Evolutionary conservation across 768 basidiomycete species (phyloP).

Genomic region (Boletus speciosus): DNA sequence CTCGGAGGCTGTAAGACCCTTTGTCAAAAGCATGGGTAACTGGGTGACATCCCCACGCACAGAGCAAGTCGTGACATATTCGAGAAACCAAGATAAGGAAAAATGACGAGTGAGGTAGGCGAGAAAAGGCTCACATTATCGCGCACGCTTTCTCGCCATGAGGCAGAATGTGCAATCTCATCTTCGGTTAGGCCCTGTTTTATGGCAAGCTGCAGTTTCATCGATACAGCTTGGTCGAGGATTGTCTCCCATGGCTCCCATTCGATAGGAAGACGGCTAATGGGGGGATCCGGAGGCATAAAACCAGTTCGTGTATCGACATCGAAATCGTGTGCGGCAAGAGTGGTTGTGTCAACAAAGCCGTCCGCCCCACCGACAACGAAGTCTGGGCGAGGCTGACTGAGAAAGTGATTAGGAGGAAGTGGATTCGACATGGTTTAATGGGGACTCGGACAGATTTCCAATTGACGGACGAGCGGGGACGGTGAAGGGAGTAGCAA

Average conservation of each 20-base stretch:
- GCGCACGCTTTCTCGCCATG: constrained; percentile 53
- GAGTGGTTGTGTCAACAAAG: constrained; percentile 52
- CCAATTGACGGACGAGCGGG: no score
- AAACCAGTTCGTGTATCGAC: constrained; percentile 90
- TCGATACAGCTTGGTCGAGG: constrained; percentile 47
- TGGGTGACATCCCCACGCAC: constrained; percentile 22
- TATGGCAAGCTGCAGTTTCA: constrained; percentile 52
- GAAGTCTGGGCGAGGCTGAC: constrained; percentile 33
- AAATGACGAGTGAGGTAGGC: not conserved
- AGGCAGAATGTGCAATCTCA: constrained; percentile 41
- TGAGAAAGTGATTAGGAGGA: constrained; percentile 33
- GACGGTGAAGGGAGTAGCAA: not conserved
- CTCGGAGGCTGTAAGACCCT: constrained; percentile 47
- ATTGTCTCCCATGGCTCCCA: constrained; percentile 75
- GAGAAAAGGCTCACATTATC: constrained; percentile 37
- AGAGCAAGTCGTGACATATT: not conserved
- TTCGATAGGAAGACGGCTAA: constrained; percentile 51
- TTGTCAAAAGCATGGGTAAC: constrained; percentile 53
- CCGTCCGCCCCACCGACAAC: constrained; percentile 22
- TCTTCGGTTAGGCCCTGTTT: constrained; percentile 38
- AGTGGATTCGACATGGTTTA: constrained; percentile 12
- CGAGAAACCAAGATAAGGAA: not conserved
- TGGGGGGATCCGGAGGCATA: constrained; percentile 77
- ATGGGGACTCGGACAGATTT: not conserved
- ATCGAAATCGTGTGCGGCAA: constrained; percentile 86